Conservation (phyloP, 257 asterid genomes). For the Euphrasia confusa region DNA sequence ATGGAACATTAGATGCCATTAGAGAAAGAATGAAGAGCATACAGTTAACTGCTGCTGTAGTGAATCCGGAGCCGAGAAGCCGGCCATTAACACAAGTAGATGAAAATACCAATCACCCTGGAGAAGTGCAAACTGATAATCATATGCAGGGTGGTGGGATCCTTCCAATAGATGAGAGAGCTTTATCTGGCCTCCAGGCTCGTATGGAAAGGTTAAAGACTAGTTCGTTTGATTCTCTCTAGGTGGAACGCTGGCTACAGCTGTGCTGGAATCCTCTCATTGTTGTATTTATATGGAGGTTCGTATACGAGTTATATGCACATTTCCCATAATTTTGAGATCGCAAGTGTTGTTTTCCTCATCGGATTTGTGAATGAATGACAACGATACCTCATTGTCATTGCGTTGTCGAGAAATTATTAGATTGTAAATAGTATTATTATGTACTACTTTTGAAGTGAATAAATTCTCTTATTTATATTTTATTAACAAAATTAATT, state of each 20-base stretch:
- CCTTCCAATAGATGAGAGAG: slow-evolving; percentile 96
- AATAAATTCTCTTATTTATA: background rate
- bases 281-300: slow-evolving; percentile 3
- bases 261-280: slow-evolving; percentile 23
- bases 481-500: too few relatives aligned
- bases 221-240: slow-evolving; percentile 70
- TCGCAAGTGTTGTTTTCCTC: slow-evolving; percentile 26
- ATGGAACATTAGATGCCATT: slow-evolving; percentile 88
- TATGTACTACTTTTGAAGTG: background rate
- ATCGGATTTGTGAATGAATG: slow-evolving; percentile 15
- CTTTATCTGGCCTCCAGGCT: slow-evolving; percentile 95
- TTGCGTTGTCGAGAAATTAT: background rate
- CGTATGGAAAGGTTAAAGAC: slow-evolving; percentile 97
- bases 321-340: slow-evolving; percentile 22
- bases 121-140: slow-evolving; percentile 45
- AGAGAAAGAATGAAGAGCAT: slow-evolving; percentile 99
- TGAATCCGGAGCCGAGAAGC: slow-evolving; percentile 52
- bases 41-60: slow-evolving; percentile 67
- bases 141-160: slow-evolving; percentile 53
- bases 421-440: slow-evolving; percentile 16
- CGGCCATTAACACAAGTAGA: slow-evolving; percentile 55
- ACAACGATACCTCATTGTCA: background rate
- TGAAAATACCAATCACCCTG: slow-evolving; percentile 43
- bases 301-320: too few relatives aligned
- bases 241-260: slow-evolving; percentile 9